phyloP scores from a whole-genome alignment of 768 basidiomycete genomes.

The Podaxis rugospora region DNA sequence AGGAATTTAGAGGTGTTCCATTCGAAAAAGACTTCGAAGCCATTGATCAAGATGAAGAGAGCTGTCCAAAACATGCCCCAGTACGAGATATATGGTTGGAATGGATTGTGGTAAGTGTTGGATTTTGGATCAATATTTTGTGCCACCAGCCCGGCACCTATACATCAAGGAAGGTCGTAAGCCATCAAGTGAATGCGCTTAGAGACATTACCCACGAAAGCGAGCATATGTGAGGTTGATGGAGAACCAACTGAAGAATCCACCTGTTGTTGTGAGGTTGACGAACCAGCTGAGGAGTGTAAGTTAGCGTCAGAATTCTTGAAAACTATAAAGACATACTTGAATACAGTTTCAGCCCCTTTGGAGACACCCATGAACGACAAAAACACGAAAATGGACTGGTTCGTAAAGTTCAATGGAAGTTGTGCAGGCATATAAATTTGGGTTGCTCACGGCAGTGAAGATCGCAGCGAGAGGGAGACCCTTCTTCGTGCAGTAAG shows the following conservation, averaged over 20 bases:
- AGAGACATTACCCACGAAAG: slow-evolving; percentile 48
- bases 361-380: slow-evolving; percentile 63
- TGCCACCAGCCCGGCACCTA: slow-evolving; percentile 56
- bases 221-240: slow-evolving; percentile 70
- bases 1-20: slow-evolving; percentile 52
- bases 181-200: not conserved
- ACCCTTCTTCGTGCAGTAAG: slow-evolving; percentile 43
- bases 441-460: slow-evolving; percentile 24
- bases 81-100: slow-evolving; percentile 67
- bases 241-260: slow-evolving; percentile 63
- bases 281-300: slow-evolving; percentile 56
- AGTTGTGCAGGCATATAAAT: not conserved
- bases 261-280: slow-evolving; percentile 60
- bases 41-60: slow-evolving; percentile 53
- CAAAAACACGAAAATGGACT: slow-evolving; percentile 42
- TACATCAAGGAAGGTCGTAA: not conserved
- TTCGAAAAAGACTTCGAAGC: slow-evolving; percentile 58
- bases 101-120: slow-evolving; percentile 55
- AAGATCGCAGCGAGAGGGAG: slow-evolving; percentile 40
- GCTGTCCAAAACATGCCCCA: slow-evolving; percentile 67
- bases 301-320: not conserved
- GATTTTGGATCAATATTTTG: slow-evolving; percentile 62
- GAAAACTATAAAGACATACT: slow-evolving; percentile 25
- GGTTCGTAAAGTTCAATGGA: not conserved
- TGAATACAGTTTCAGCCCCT: slow-evolving; percentile 56